Percentiles rank a stretch among this genome's conserved stretches.
Conservation (phyloP, 768 basidiomycete species). For the Tricholoma terreum region DNA sequence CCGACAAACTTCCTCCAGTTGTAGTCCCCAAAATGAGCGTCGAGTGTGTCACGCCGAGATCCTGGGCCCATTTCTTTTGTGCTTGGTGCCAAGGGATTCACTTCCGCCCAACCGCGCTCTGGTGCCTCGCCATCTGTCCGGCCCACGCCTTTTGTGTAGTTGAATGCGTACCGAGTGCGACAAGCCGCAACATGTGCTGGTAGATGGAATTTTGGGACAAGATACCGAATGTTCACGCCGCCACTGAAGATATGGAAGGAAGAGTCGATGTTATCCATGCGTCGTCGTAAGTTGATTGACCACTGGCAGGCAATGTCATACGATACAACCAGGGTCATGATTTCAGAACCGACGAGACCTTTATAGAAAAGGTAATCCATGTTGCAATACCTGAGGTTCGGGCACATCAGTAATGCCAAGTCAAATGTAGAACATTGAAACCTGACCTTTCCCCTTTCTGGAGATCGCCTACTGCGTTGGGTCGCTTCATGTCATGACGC, state of each 20-base stretch:
- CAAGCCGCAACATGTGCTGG: neutral
- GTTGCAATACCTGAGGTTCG: conserved; percentile 25
- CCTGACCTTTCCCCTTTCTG: conserved; percentile 31
- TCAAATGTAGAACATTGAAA: neutral
- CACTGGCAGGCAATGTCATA: conserved; percentile 22
- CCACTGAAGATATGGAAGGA: neutral
- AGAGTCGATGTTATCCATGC: too few species aligned
- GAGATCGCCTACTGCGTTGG: conserved; percentile 24
- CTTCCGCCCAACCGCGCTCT: too few species aligned
- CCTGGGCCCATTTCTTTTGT: too few species aligned
- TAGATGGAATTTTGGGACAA: neutral
- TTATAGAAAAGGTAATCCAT: conserved; percentile 20
- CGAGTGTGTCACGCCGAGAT: too few species aligned
- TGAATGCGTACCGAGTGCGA: too few species aligned
- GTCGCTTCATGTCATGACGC: conserved; percentile 27
- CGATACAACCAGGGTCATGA: conserved; percentile 10
- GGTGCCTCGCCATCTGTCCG: neutral
- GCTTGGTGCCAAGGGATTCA: too few species aligned
- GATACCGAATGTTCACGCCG: neutral
- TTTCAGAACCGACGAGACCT: conserved; percentile 3
- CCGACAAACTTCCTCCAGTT: too few species aligned
- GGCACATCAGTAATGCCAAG: neutral
- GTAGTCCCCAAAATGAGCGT: too few species aligned
- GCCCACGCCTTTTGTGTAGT: neutral
- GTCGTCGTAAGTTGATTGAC: conserved; percentile 9